Evolutionary conservation across 306 rosid genomes (phyloP).

Genomic region (Citrullus colocynthis): DNA sequence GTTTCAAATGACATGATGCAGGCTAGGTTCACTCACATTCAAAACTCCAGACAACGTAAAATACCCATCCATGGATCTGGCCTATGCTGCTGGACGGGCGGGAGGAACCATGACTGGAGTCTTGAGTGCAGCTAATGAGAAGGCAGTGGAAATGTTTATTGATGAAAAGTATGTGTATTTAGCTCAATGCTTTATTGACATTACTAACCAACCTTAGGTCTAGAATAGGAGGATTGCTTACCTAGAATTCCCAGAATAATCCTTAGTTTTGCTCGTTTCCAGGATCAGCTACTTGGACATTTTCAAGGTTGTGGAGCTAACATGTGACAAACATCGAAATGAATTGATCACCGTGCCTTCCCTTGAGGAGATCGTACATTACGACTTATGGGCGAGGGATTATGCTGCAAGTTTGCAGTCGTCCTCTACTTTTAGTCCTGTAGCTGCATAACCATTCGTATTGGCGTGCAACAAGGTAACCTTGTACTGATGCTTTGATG

Average conservation of each 20-base stretch:
- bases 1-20: constrained; percentile 22
- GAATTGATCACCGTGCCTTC: constrained; percentile 65
- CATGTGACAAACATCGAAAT: constrained; percentile 62
- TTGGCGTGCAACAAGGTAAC: not conserved
- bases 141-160: constrained; percentile 93
- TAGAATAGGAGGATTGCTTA: not conserved
- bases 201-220: not conserved
- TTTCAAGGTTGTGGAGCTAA: constrained; percentile 85
- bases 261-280: constrained; percentile 13
- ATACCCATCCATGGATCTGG: constrained; percentile 95
- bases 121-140: constrained; percentile 98
- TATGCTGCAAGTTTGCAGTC: constrained; percentile 56
- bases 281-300: constrained; percentile 88
- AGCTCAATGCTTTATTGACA: not conserved
- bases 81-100: constrained; percentile 93
- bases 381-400: constrained; percentile 76
- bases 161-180: constrained; percentile 64
- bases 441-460: constrained; percentile 34
- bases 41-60: constrained; percentile 82
- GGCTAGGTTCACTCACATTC: constrained; percentile 93
- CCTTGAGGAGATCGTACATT: constrained; percentile 86
- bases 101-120: constrained; percentile 99
- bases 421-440: constrained; percentile 30
- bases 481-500: not conserved
- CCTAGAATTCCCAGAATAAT: not conserved